Percentiles rank a stretch among this genome's conserved stretches.
phyloP scores from a whole-genome alignment of 441 rosid genomes.

The Pelargonium myrrhifolium region DNA sequence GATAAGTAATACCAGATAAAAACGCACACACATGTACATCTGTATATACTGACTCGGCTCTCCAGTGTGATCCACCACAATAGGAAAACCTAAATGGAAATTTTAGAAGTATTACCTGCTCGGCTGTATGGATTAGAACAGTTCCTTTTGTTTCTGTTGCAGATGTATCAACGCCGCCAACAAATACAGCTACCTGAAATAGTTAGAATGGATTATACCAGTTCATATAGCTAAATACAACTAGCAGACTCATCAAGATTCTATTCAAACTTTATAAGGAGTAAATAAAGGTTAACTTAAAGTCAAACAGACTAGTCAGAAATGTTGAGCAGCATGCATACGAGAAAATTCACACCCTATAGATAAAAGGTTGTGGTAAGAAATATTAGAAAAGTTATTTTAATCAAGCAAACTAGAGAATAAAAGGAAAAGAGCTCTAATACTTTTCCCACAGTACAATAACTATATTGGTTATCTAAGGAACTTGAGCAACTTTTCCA shows the following conservation, averaged over 20 bases:
- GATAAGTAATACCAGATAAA: too few relatives aligned
- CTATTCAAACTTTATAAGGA: conserved; percentile 2
- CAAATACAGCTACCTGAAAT: conserved; percentile 89
- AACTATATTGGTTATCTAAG: neutral
- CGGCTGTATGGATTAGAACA: conserved; percentile 82
- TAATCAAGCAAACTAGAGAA: neutral
- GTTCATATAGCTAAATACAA: neutral
- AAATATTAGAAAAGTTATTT: neutral
- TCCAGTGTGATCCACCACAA: neutral
- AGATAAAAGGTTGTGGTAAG: neutral
- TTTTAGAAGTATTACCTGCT: conserved; percentile 51
- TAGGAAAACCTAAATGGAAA: neutral
- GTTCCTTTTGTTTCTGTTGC: conserved; percentile 99
- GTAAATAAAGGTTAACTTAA: neutral
- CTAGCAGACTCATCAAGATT: neutral
- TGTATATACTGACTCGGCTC: neutral
- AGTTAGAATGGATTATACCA: conserved; percentile 3
- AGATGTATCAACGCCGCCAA: conserved; percentile 86
- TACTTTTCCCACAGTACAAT: too few relatives aligned
- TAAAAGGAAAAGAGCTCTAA: neutral
- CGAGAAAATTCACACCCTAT: neutral
- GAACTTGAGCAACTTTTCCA: neutral
- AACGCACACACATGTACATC: too few relatives aligned
- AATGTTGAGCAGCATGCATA: conserved; percentile 2
- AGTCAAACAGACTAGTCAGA: neutral